Conservation (phyloP, 2,329 filamentous ascomycete genomes). For the Capronia epimyces region DNA sequence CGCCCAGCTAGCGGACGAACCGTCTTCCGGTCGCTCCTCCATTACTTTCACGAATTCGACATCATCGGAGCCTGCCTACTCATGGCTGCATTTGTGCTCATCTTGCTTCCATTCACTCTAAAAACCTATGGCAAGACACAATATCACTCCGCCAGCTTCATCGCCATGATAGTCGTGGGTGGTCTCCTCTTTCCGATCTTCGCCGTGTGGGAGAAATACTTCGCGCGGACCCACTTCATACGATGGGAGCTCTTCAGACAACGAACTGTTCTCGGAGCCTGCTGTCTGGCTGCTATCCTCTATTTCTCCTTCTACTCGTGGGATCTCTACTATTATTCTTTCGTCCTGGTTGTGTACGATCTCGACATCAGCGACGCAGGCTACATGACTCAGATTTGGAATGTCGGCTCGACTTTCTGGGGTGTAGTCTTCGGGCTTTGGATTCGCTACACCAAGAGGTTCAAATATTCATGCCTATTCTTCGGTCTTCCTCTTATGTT, state of each 20-base stretch:
- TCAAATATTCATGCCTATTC: slow-evolving; percentile 48
- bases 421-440: slow-evolving; percentile 42
- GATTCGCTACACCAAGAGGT: slow-evolving; percentile 46
- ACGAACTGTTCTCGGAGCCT: slow-evolving; percentile 49
- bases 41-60: slow-evolving; percentile 55
- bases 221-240: slow-evolving; percentile 50
- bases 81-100: slow-evolving; percentile 53
- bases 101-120: slow-evolving; percentile 62
- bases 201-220: slow-evolving; percentile 49
- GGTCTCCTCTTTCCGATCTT: slow-evolving; percentile 50
- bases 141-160: slow-evolving; percentile 47
- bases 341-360: slow-evolving; percentile 50
- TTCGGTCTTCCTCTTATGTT: slow-evolving; percentile 48
- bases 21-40: slow-evolving; percentile 39
- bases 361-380: slow-evolving; percentile 39
- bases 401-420: slow-evolving; percentile 53
- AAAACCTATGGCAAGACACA: slow-evolving; percentile 34
- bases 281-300: slow-evolving; percentile 43
- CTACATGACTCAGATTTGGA: slow-evolving; percentile 39
- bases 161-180: slow-evolving; percentile 51
- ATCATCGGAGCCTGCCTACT: slow-evolving; percentile 56
- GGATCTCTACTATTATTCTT: slow-evolving; percentile 50
- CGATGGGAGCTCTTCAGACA: slow-evolving; percentile 46
- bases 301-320: slow-evolving; percentile 48
- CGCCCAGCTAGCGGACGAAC: slow-evolving; percentile 34